Evolutionary conservation across 257 asterid species (phyloP).

Genomic region (Pogostemon cablin): DNA sequence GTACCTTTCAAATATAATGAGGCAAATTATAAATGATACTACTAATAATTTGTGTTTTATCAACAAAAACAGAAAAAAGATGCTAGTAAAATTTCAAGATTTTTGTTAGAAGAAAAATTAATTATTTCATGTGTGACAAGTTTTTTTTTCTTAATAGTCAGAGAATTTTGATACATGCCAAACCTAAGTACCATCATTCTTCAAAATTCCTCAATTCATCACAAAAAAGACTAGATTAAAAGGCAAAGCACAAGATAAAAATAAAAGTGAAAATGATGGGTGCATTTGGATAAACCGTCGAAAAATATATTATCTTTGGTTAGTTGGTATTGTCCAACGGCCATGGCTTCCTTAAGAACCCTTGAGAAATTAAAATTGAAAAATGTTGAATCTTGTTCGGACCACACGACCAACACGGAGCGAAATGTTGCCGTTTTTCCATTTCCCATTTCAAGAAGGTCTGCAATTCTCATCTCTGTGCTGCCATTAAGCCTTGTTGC

Average conservation of each 20-base stretch:
- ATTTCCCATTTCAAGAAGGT: constrained; percentile 75
- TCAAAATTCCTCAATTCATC: no score
- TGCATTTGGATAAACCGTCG: constrained; percentile 24
- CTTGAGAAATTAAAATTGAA: constrained; percentile 27
- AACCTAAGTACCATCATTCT: constrained; percentile 22
- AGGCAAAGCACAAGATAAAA: background rate
- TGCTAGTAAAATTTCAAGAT: no score
- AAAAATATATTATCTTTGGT: constrained; percentile 17
- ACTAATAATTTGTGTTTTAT: no score
- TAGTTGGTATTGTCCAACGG: constrained; percentile 40
- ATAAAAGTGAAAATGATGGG: background rate
- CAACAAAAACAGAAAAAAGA: no score
- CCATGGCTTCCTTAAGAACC: constrained; percentile 60
- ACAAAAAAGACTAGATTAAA: background rate
- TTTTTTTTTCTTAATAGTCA: background rate
- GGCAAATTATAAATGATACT: no score
- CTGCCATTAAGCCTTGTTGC: constrained; percentile 51
- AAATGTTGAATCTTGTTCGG: constrained; percentile 33
- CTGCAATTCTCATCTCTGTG: constrained; percentile 60
- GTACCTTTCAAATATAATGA: no score
- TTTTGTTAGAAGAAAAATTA: no score
- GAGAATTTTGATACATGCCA: background rate
- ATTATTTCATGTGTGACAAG: no score
- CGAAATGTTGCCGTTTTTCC: constrained; percentile 35
- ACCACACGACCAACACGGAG: constrained; percentile 28